A percentile compares a stretch with the other conserved stretches of the same genome.
Evolutionary conservation across 2,329 filamentous ascomycete species (phyloP).

Genomic region (Penicillium sumatraense): DNA sequence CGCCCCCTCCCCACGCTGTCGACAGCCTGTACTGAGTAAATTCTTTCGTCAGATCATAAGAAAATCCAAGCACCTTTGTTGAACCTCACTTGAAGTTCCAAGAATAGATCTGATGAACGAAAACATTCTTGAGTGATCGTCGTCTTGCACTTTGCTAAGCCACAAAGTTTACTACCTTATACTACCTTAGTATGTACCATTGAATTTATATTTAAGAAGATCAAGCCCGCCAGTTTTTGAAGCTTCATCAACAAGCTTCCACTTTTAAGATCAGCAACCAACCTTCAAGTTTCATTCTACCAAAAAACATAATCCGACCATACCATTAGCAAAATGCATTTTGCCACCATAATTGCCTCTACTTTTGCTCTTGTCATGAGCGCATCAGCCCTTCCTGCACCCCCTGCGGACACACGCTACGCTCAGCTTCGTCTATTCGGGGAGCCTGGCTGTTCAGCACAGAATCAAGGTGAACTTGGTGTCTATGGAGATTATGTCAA

Average conservation of each 20-base stretch:
- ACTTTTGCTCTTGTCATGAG: constrained; percentile 10
- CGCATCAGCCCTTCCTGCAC: constrained; percentile 12
- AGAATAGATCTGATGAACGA: background rate
- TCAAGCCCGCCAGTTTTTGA: background rate
- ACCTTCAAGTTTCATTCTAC: background rate
- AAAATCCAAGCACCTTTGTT: background rate
- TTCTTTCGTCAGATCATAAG: constrained; percentile 5
- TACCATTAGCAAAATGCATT: constrained; percentile 10
- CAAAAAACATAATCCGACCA: background rate
- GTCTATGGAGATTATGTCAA: constrained; percentile 20
- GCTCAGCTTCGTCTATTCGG: constrained; percentile 23
- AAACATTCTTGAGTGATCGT: background rate
- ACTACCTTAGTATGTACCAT: too few relatives aligned
- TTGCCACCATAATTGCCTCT: constrained; percentile 12
- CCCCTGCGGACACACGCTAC: constrained; percentile 14
- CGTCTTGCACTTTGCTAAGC: too few relatives aligned
- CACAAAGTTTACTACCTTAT: too few relatives aligned
- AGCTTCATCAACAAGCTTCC: background rate
- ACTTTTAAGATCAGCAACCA: background rate
- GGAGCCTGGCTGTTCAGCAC: constrained; percentile 15
- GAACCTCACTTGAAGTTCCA: background rate
- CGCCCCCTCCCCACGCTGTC: too few relatives aligned
- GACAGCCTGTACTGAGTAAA: background rate
- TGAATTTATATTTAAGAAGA: background rate
- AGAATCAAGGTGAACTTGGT: constrained; percentile 23